Evolutionary conservation across 108 stramenopile genomes (phyloP).

Genomic region (Skeletonema potamos): DNA sequence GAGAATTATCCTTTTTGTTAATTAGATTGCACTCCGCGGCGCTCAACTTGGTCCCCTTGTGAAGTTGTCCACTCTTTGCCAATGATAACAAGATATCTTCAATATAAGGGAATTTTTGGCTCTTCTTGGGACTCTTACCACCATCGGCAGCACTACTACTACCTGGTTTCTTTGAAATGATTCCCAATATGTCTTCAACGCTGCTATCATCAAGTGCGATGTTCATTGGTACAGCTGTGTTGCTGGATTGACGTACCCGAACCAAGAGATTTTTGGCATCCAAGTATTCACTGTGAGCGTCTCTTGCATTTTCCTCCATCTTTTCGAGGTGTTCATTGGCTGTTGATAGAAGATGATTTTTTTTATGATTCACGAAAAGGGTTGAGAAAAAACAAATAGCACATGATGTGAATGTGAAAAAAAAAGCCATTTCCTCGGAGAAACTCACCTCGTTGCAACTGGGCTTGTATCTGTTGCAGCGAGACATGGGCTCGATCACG

Average conservation of each 20-base stretch:
- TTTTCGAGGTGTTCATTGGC: conserved; percentile 36
- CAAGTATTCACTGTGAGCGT: conserved; percentile 26
- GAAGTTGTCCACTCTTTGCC: conserved; percentile 18
- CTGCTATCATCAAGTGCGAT: background rate
- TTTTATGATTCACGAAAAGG: no score
- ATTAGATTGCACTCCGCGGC: conserved; percentile 6
- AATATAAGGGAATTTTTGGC: conserved; percentile 19
- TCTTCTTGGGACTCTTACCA: background rate
- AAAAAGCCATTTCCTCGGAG: no score
- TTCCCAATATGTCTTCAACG: conserved; percentile 5
- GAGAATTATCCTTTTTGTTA: conserved; percentile 4
- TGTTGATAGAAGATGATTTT: background rate
- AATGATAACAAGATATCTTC: conserved; percentile 16
- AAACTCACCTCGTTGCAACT: conserved; percentile 9
- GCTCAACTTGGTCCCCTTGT: conserved; percentile 15
- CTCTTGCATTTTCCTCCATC: conserved; percentile 23
- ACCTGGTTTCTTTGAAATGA: background rate
- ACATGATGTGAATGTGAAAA: background rate
- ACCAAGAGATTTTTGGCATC: conserved; percentile 30
- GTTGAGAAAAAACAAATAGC: background rate
- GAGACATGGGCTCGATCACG: conserved; percentile 31
- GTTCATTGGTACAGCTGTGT: background rate
- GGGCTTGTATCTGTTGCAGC: conserved; percentile 16
- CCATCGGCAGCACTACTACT: background rate
- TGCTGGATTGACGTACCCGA: conserved; percentile 7